Percentiles rank a stretch among this genome's conserved stretches.
phyloP scores from a whole-genome alignment of 805 yeast species.

The Metschnikowia amazonensis region DNA sequence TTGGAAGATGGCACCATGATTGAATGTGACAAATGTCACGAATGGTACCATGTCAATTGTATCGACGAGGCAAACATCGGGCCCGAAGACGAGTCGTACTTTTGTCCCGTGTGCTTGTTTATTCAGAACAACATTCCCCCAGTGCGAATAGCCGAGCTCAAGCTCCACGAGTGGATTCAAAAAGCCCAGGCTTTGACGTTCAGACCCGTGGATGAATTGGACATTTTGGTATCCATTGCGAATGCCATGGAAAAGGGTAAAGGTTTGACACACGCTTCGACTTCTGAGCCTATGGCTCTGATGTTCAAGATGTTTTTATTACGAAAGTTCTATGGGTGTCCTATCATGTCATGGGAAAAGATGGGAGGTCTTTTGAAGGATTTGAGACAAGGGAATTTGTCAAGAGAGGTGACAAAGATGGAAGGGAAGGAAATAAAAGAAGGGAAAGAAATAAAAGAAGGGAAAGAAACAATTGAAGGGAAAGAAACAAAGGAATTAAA shows the following conservation, averaged over 20 bases:
- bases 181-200: constrained; percentile 7
- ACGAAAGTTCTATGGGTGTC: constrained; percentile 17
- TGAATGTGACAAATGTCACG: constrained; percentile 65
- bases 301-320: constrained; percentile 13
- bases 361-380: not conserved
- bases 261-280: not conserved
- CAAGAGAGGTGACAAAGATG: too few species aligned
- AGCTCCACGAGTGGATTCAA: constrained; percentile 2
- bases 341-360: constrained; percentile 3
- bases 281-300: not conserved
- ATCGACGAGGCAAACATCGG: constrained; percentile 24
- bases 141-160: not conserved
- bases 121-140: not conserved
- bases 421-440: too few species aligned
- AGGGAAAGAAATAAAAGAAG: not conserved
- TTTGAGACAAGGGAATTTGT: too few species aligned
- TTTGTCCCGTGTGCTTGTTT: constrained; percentile 16
- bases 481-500: too few species aligned
- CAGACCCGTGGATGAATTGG: constrained; percentile 10
- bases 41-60: constrained; percentile 69
- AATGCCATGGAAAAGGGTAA: not conserved
- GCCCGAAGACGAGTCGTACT: constrained; percentile 15
- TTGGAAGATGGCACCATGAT: constrained; percentile 61
- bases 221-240: constrained; percentile 4
- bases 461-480: too few species aligned